Base-by-base conservation (phyloP, 768 basidiomycete genomes). In the Pisolithus orientalis region DNA sequence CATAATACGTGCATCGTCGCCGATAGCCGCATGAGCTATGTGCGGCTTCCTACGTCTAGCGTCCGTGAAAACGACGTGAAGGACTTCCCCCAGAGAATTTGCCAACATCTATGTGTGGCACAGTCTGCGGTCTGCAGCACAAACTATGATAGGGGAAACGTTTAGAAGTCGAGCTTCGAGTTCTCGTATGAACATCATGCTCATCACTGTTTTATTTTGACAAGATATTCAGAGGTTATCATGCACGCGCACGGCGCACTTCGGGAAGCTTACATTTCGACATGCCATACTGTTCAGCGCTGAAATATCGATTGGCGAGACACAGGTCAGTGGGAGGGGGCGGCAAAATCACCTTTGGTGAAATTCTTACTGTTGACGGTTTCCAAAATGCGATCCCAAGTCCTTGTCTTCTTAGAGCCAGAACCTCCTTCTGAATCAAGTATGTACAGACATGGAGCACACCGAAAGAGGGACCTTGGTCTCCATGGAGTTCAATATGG, bases 1-100 rank as follows among this genome's bases (percentile, higher is more conserved):
- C 46, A 59, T 59, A 9, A 9, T 27, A 53, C 52, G 52, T 38
- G 63, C 62, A 42, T 51, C 42, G 31, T 52, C 64, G 24, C 60
- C 64, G 25, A 71, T 55, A 10, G 65, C 68, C 6, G 68, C 62
- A 31, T 66, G 68, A 4, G 72, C 57, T 21, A 58, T 21, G 70
- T 66, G 38, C 72, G 67, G 50, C 69, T 61, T 7, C 73, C 74
- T 27, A 61, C 42, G 51, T 74, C 71, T 0, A 70, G 58, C 16
- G 66, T 53, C 24, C 67, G 63, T 1, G 64, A 71, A 3, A 74
- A 8, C 25, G 65, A 39, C 0, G 17, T 32, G 49, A 2, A 14
- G 11, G 21, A 54, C 0, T 7, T 49, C 40, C 0, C 0, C 54
- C 4, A 17, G 52, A 4, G 16, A 49, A 32, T 31, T 57, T 56